Evolutionary conservation across 257 asterid genomes (phyloP).

Genomic region (Gardenia jasminoides): DNA sequence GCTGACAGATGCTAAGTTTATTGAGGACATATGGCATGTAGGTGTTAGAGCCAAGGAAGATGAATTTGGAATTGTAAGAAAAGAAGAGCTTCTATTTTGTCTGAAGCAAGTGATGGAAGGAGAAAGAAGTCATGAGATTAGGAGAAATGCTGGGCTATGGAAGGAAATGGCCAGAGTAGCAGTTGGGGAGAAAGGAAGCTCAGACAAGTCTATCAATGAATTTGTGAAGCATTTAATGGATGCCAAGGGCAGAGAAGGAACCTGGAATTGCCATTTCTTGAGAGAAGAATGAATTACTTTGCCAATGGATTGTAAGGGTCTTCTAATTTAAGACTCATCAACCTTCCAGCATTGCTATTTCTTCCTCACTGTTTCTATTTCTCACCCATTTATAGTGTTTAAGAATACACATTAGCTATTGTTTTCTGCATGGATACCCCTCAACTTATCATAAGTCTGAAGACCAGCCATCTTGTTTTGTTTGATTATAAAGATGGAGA

Average conservation of each 20-base stretch:
- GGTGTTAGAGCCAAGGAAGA: slow-evolving; percentile 61
- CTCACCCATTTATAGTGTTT: neutral
- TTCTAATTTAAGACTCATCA: neutral
- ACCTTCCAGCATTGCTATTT: neutral
- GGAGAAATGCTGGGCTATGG: slow-evolving; percentile 50
- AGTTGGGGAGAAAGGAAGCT: slow-evolving; percentile 52
- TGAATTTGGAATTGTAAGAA: slow-evolving; percentile 48
- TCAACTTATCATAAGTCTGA: too few relatives aligned
- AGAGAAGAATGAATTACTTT: neutral
- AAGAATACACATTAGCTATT: too few relatives aligned
- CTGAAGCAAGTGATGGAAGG: slow-evolving; percentile 56
- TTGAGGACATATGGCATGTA: slow-evolving; percentile 59
- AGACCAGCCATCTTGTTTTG: neutral
- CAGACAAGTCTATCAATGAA: slow-evolving; percentile 47
- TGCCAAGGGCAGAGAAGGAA: neutral
- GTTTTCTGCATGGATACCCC: too few relatives aligned
- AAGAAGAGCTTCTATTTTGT: slow-evolving; percentile 44
- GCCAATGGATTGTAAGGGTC: neutral
- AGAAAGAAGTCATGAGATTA: slow-evolving; percentile 35
- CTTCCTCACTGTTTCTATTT: neutral
- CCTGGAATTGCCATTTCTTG: neutral
- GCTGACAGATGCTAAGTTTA: slow-evolving; percentile 59
- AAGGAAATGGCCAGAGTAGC: slow-evolving; percentile 49
- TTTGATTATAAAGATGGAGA: too few relatives aligned
- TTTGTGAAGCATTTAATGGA: slow-evolving; percentile 38